Conservation (phyloP, 805 yeast genomes). For the Lipomyces japonicus region DNA sequence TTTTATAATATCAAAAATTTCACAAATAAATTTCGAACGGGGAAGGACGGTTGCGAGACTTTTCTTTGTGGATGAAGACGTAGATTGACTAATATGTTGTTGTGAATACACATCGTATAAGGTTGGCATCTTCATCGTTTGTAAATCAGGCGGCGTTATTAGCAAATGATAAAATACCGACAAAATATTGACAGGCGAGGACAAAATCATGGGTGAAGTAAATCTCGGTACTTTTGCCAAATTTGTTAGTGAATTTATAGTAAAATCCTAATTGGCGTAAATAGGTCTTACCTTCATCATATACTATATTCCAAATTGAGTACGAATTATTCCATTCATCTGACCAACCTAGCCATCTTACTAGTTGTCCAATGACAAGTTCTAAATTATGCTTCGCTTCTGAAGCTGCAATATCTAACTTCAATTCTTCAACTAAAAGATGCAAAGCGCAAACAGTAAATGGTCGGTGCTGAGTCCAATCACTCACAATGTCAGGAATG, state of each 20-base stretch:
- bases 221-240: slow-evolving; percentile 4
- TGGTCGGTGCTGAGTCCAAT: not conserved
- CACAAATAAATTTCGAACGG: slow-evolving; percentile 6
- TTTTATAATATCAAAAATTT: slow-evolving; percentile 7
- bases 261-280: not conserved
- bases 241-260: not conserved
- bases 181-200: slow-evolving; percentile 16
- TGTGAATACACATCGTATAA: slow-evolving; percentile 3
- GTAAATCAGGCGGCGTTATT: not conserved
- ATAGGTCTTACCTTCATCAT: slow-evolving; percentile 23
- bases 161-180: slow-evolving; percentile 6
- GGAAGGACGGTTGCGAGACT: slow-evolving; percentile 3
- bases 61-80: not conserved
- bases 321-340: slow-evolving; percentile 47
- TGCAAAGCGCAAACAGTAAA: slow-evolving; percentile 63
- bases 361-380: slow-evolving; percentile 54
- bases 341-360: slow-evolving; percentile 72
- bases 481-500: not conserved
- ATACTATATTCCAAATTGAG: slow-evolving; percentile 31
- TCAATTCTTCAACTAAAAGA: slow-evolving; percentile 69
- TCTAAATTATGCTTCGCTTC: slow-evolving; percentile 43
- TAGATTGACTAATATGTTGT: not conserved
- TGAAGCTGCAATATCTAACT: slow-evolving; percentile 45
- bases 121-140: not conserved
- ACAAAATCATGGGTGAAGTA: not conserved